A percentile compares a stretch with the other conserved stretches of the same genome.
These are phyloP conservation scores for Coelastrella sp. DNA, from an alignment of 139 green algal species.

Conservation along the genomic window DNA sequence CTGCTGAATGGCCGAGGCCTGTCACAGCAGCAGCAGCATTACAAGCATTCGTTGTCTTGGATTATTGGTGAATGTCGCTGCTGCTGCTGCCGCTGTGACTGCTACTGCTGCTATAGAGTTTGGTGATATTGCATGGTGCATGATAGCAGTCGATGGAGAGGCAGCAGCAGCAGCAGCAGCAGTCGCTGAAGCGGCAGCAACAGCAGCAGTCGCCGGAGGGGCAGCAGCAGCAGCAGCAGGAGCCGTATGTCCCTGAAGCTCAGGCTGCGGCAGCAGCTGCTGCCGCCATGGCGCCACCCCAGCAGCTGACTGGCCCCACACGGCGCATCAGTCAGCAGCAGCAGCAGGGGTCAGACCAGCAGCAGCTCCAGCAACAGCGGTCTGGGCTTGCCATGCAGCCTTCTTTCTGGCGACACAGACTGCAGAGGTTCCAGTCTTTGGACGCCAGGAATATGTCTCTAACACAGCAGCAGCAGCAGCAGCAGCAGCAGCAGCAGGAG, in stretches of 20 bases:
- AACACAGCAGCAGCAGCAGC: constrained; percentile 25
- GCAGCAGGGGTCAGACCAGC: not conserved
- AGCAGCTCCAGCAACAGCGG: constrained; percentile 17
- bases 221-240: not conserved
- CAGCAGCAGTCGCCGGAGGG: not conserved
- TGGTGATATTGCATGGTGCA: too few relatives aligned
- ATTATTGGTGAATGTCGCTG: too few relatives aligned
- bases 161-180: too few relatives aligned
- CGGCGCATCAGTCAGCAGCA: not conserved
- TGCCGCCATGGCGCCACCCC: not conserved
- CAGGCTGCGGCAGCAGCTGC: constrained; percentile 23
- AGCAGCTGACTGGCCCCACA: not conserved
- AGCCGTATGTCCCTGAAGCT: constrained; percentile 4
- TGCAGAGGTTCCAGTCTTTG: not conserved
- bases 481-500: too few relatives aligned
- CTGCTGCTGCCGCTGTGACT: too few relatives aligned
- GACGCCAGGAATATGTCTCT: not conserved
- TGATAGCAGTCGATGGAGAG: too few relatives aligned
- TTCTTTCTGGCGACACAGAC: not conserved
- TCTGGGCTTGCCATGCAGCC: not conserved
- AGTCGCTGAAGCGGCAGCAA: not conserved
- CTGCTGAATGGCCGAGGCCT: too few relatives aligned
- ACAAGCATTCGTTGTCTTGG: too few relatives aligned
- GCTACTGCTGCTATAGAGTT: too few relatives aligned
- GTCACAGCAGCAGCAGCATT: too few relatives aligned